Conservation (phyloP, 371 early-diverging fungal species). For the Haplosporangium sp. region DNA sequence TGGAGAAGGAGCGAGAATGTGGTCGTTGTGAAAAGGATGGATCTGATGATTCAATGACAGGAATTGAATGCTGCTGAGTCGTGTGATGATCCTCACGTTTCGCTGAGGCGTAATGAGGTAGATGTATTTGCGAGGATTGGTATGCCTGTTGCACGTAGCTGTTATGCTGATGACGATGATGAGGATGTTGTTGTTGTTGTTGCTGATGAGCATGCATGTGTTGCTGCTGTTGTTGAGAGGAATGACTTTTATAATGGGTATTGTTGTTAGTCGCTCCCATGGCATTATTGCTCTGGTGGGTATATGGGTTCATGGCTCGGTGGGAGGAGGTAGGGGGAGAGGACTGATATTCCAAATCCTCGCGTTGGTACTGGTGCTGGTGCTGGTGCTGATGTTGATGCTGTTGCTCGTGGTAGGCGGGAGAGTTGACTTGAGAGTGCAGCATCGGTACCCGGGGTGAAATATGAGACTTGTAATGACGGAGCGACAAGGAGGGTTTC, state of each 20-base stretch:
- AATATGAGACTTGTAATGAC: not conserved
- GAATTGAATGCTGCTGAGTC: slow-evolving; percentile 3
- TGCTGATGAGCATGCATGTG: not conserved
- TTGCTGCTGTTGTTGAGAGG: slow-evolving; percentile 8
- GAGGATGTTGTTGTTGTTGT: slow-evolving; percentile 2
- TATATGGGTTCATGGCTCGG: slow-evolving; percentile 1
- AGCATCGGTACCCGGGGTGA: not conserved
- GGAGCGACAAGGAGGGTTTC: not conserved
- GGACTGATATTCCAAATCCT: slow-evolving; percentile 6
- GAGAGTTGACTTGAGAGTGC: slow-evolving; percentile 9
- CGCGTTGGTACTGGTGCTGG: slow-evolving; percentile 10
- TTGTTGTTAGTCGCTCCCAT: not conserved
- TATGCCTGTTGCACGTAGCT: not conserved
- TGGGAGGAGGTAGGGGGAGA: slow-evolving; percentile 10
- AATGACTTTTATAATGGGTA: slow-evolving; percentile 8
- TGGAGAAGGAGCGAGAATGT: slow-evolving; percentile 21
- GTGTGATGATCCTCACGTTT: slow-evolving; percentile 5
- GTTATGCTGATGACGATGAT: slow-evolving; percentile 3
- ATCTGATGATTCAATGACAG: slow-evolving; percentile 15
- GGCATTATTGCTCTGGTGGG: not conserved
- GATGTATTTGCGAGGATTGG: not conserved
- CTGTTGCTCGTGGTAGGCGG: slow-evolving; percentile 21
- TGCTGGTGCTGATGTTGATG: slow-evolving; percentile 6
- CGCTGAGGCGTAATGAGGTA: not conserved
- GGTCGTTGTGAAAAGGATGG: slow-evolving; percentile 23